Evolutionary conservation across 164 flowering plant species (phyloP).

Genomic region (Saururus chinensis): DNA sequence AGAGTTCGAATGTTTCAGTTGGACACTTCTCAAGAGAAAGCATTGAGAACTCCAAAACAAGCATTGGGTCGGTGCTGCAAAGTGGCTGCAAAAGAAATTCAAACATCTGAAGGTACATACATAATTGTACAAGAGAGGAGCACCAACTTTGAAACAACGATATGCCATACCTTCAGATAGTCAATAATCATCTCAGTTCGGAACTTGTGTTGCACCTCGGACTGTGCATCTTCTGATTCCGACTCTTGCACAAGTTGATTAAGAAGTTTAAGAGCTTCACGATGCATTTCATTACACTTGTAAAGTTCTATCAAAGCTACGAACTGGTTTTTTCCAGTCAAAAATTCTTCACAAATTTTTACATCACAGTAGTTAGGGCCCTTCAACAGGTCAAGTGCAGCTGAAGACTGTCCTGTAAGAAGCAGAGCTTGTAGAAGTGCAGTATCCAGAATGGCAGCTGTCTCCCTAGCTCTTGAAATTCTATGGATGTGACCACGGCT

Average conservation of each 20-base stretch:
- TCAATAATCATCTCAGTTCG: constrained; percentile 82
- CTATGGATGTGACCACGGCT: constrained; percentile 47
- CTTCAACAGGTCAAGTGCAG: constrained; percentile 66
- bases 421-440: constrained; percentile 87
- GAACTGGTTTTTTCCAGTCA: constrained; percentile 47
- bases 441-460: constrained; percentile 85
- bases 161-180: constrained; percentile 68
- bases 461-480: constrained; percentile 86
- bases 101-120: background rate
- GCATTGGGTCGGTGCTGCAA: constrained; percentile 84
- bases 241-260: constrained; percentile 74
- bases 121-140: background rate
- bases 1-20: constrained; percentile 84
- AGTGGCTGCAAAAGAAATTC: constrained; percentile 60
- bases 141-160: background rate
- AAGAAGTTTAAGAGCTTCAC: constrained; percentile 81
- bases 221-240: constrained; percentile 35
- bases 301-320: constrained; percentile 70
- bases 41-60: constrained; percentile 89
- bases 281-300: constrained; percentile 81
- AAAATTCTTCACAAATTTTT: constrained; percentile 79
- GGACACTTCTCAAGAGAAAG: constrained; percentile 94
- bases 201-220: constrained; percentile 44
- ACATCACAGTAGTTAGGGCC: constrained; percentile 88
- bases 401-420: constrained; percentile 79